These are phyloP conservation scores for Setaria viridis DNA, from an alignment of 202 grass and related monocot species.

Conservation along the genomic window DNA sequence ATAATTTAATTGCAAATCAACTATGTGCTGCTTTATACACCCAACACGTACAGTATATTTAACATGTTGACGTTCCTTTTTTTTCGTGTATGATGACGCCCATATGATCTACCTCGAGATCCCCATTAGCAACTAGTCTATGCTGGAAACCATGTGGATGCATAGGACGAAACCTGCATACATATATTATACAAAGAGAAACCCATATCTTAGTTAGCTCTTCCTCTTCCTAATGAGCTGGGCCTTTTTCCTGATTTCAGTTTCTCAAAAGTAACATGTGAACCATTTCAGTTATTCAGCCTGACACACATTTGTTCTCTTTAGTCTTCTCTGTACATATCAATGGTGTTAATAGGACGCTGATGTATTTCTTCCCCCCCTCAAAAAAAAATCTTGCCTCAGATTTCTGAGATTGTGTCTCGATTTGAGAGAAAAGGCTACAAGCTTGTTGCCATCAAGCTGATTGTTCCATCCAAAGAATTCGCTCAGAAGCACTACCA, in stretches of 20 bases:
- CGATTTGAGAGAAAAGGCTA: slow-evolving; percentile 88
- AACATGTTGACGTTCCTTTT: neutral
- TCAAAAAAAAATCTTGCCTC: neutral
- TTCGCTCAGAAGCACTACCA: slow-evolving; percentile 88
- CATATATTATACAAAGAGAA: neutral
- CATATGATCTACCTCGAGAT: slow-evolving; percentile 10
- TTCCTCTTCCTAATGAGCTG: neutral
- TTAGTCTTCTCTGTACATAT: neutral
- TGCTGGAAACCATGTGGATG: slow-evolving; percentile 6
- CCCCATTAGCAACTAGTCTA: neutral
- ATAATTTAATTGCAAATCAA: slow-evolving; percentile 8
- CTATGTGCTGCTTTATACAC: neutral
- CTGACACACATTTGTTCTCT: neutral
- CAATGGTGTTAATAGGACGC: neutral
- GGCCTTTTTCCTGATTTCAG: slow-evolving; percentile 9
- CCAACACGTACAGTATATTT: neutral
- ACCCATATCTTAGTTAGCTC: neutral
- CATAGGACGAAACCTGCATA: neutral
- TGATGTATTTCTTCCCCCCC: slow-evolving; percentile 19
- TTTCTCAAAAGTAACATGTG: neutral
- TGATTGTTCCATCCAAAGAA: slow-evolving; percentile 83
- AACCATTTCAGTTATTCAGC: slow-evolving; percentile 18
- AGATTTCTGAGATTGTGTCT: slow-evolving; percentile 86
- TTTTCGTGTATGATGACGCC: neutral
- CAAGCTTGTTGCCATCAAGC: slow-evolving; percentile 93